Conservation (phyloP, 2,329 filamentous ascomycete genomes). For the Blumeria hordei region DNA sequence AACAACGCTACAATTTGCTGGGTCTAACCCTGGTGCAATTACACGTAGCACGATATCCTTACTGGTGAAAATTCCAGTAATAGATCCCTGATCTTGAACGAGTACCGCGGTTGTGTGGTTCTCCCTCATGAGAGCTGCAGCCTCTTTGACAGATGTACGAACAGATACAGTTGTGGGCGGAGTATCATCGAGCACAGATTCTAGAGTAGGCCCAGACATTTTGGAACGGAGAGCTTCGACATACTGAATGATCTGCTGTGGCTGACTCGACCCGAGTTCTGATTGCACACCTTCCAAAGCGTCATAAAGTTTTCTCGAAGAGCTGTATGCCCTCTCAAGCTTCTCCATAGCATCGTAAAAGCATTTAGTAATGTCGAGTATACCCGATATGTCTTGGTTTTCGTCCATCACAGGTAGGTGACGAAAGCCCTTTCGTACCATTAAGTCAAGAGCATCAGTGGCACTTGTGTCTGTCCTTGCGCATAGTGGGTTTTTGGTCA, state of each 20-base stretch:
- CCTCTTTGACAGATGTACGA: conserved; percentile 86
- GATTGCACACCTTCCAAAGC: conserved; percentile 94
- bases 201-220: conserved; percentile 93
- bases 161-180: conserved; percentile 91
- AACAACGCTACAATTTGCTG: conserved; percentile 85
- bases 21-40: conserved; percentile 88
- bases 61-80: conserved; percentile 97
- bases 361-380: conserved; percentile 96
- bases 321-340: conserved; percentile 87
- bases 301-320: conserved; percentile 94
- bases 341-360: conserved; percentile 99
- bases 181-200: conserved; percentile 76
- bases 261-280: conserved; percentile 82
- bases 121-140: conserved; percentile 90
- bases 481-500: conserved; percentile 98
- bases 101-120: conserved; percentile 93
- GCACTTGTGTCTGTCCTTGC: conserved; percentile 94
- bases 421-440: conserved; percentile 95
- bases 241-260: conserved; percentile 96
- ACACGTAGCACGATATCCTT: conserved; percentile 97
- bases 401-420: conserved; percentile 98
- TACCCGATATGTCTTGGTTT: conserved; percentile 96
- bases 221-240: conserved; percentile 85
- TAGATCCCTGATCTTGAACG: conserved; percentile 88
- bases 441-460: conserved; percentile 87